Conservation (phyloP, 345 rosid genomes). For the Gossypium ekmanianum region DNA sequence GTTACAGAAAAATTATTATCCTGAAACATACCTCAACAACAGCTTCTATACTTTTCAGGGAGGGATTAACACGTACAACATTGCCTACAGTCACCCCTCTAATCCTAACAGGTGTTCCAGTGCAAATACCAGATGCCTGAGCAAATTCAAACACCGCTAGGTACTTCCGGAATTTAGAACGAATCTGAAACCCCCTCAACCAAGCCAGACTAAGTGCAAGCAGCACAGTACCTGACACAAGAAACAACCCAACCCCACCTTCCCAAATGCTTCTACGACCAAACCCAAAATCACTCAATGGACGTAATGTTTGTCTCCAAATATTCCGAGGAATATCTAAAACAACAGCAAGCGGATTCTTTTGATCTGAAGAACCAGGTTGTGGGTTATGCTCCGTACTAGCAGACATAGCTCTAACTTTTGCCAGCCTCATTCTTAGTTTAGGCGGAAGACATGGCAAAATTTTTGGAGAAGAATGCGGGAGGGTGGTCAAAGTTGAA, state of each 20-base stretch:
- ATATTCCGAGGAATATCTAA: slow-evolving; percentile 62
- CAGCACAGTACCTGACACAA: slow-evolving; percentile 80
- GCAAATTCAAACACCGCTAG: slow-evolving; percentile 72
- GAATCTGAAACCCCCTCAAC: slow-evolving; percentile 79
- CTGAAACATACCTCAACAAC: slow-evolving; percentile 66
- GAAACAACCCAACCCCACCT: slow-evolving; percentile 97
- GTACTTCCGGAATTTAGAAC: slow-evolving; percentile 81
- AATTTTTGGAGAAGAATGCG: slow-evolving; percentile 32
- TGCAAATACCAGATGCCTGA: slow-evolving; percentile 84
- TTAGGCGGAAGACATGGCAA: slow-evolving; percentile 54
- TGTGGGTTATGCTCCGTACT: slow-evolving; percentile 46
- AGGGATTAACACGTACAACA: slow-evolving; percentile 82
- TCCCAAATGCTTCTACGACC: slow-evolving; percentile 94
- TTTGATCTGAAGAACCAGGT: slow-evolving; percentile 43
- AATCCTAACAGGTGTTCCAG: slow-evolving; percentile 92
- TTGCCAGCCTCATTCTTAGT: slow-evolving; percentile 33
- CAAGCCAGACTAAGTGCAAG: slow-evolving; percentile 87
- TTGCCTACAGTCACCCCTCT: slow-evolving; percentile 95
- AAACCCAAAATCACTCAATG: slow-evolving; percentile 86
- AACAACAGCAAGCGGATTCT: slow-evolving; percentile 53
- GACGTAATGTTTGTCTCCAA: slow-evolving; percentile 81
- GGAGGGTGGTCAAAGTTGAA: slow-evolving; percentile 30
- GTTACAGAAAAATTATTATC: slow-evolving; percentile 14
- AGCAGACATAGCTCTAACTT: slow-evolving; percentile 50
- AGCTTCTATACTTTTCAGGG: slow-evolving; percentile 87